phyloP scores from a whole-genome alignment of 805 yeast species.

The Isabelozyma pseudorhagii region DNA sequence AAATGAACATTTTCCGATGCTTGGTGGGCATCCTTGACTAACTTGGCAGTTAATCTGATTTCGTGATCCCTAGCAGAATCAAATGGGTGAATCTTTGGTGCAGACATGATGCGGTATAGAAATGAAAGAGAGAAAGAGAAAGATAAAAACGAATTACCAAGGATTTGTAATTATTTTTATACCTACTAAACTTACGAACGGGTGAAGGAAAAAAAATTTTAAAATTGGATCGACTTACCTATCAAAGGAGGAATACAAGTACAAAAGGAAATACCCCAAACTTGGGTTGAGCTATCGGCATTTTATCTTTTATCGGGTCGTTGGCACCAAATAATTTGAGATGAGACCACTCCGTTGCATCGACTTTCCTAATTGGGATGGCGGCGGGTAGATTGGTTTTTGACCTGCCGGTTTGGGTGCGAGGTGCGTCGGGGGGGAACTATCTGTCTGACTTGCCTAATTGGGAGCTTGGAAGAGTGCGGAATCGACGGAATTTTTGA shows the following conservation, averaged over 20 bases:
- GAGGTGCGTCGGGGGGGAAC: not conserved
- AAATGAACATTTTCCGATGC: constrained; percentile 57
- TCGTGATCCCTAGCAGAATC: constrained; percentile 59
- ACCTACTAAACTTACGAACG: no score
- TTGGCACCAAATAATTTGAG: no score
- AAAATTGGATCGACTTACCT: not conserved
- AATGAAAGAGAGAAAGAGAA: not conserved
- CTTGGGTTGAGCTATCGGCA: not conserved
- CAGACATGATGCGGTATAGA: not conserved
- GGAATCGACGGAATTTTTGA: not conserved
- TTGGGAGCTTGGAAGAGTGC: not conserved
- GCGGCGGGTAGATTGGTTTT: not conserved
- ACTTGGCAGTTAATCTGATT: constrained; percentile 53
- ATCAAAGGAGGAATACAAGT: not conserved
- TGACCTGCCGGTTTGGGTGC: not conserved
- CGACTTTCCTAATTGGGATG: not conserved
- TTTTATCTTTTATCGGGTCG: not conserved
- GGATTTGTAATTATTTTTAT: no score
- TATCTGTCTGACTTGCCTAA: not conserved
- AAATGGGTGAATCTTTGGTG: constrained; percentile 46
- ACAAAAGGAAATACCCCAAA: not conserved
- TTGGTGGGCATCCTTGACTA: constrained; percentile 56
- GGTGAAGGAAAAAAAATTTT: no score
- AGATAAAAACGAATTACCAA: no score
- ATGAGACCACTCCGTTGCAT: not conserved